These are phyloP conservation scores for Fraxinus greggii DNA, from an alignment of 305 asterid species.

Conservation along the genomic window DNA sequence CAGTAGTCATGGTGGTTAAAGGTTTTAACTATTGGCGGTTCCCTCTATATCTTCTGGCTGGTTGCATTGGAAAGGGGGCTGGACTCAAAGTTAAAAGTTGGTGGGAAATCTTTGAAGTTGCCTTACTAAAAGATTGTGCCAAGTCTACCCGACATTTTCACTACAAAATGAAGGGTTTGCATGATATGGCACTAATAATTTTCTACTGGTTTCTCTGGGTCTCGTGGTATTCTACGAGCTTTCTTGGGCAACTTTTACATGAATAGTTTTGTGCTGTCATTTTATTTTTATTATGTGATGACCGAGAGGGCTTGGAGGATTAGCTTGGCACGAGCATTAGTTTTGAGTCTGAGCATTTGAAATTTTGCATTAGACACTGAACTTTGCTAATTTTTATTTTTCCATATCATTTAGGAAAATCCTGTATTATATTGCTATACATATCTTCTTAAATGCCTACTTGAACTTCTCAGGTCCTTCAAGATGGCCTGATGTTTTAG, in stretches of 20 bases:
- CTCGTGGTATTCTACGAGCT: background rate
- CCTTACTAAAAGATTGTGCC: background rate
- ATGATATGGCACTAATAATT: background rate
- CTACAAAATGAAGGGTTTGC: background rate
- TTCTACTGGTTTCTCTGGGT: background rate
- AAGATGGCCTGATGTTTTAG: constrained; percentile 6
- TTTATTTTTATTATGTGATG: background rate
- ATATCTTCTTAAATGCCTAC: background rate
- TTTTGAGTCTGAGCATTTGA: background rate
- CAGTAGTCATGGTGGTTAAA: background rate
- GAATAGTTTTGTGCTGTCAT: background rate
- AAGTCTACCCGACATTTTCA: background rate
- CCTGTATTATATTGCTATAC: constrained; percentile 5
- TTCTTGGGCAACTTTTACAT: background rate
- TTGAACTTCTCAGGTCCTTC: background rate
- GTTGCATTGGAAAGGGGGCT: background rate
- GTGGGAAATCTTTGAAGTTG: background rate
- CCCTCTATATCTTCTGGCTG: background rate
- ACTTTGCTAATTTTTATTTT: background rate
- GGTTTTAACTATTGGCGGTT: background rate
- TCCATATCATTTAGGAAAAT: background rate
- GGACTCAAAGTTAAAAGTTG: background rate
- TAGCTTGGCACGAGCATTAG: background rate
- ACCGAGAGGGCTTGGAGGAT: background rate
- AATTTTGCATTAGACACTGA: background rate